Evolutionary conservation across 2,329 filamentous ascomycete species (phyloP), one percentile per base, ranked within the genome.

Genomic region (Apiospora phragmitis): DNA sequence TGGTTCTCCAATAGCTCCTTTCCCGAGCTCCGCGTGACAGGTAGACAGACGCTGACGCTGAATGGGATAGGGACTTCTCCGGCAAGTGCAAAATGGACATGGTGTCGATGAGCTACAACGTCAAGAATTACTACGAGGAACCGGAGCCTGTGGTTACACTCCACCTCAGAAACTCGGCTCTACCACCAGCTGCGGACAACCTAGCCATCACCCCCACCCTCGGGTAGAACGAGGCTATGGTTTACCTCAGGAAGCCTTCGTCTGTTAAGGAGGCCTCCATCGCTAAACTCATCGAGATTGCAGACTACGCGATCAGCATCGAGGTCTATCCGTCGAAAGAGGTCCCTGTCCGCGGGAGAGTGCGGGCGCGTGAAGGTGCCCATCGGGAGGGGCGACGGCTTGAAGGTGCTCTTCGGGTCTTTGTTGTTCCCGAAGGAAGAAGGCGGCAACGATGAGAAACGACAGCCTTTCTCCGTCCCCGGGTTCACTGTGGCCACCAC

Each of bases 31-130:
- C 42, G 16, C 42, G 18, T 12, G 38, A 41, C 38, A 41, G 38
- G 38, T 12, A 41, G 38, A 41, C 16, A 21, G 42, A 43, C 14
- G 18, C 42, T 43, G 42, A 43, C 42, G 42, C 16, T 43, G 18
- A 1, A 43, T 43, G 42, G 16, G 14, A 35, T n/a, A 75, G 74
- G 0, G 70, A 76, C 43, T 76, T 76, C 43, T 68, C 45, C 9
- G 70, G 71, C 3, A 62, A 45, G 21, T 71, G 70, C 8, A 70
- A 55, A 32, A 41, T 75, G 9, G 75, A 75, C 69, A 68, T 76
- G 24, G 72, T 71, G 5, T 71, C 75, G 21, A 75, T 76, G 8
- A 67, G 42, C 18, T 75, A 75, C 68, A 76, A 74, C 43, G 75
- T 76, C 24, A 32, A 51, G 21, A 45, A 59, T 9, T 75, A 76